Evolutionary conservation across 2,329 filamentous ascomycete species (phyloP).

Genomic region (Diaporthe humulicola): DNA sequence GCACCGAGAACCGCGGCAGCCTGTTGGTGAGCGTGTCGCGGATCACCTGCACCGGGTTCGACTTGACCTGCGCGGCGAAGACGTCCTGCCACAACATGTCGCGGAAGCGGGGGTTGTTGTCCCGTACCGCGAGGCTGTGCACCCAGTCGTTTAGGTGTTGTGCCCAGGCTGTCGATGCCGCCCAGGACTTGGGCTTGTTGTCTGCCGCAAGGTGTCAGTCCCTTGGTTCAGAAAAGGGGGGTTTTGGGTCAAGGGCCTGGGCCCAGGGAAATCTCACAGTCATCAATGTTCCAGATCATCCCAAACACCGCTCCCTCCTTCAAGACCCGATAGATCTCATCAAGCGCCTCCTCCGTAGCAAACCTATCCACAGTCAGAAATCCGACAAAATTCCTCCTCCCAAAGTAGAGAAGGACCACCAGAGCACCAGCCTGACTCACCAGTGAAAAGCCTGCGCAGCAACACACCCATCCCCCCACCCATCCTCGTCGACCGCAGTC

Average conservation of each 20-base stretch:
- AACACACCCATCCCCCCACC: conserved; percentile 74
- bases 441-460: conserved; percentile 76
- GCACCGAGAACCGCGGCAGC: conserved; percentile 68
- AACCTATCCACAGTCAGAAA: conserved; percentile 65
- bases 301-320: conserved; percentile 72
- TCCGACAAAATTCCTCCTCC: neutral
- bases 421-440: conserved; percentile 52
- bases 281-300: conserved; percentile 81
- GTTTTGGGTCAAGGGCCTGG: neutral
- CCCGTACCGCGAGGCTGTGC: conserved; percentile 60
- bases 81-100: conserved; percentile 73
- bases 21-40: conserved; percentile 55
- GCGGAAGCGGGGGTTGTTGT: conserved; percentile 75
- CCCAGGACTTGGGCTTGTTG: conserved; percentile 72
- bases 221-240: neutral
- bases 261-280: conserved; percentile 57
- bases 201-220: conserved; percentile 57
- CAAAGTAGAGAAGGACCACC: neutral
- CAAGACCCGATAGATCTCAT: conserved; percentile 76
- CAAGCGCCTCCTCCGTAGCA: conserved; percentile 71
- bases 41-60: conserved; percentile 65
- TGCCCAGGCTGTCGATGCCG: conserved; percentile 72
- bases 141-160: conserved; percentile 71
- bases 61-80: conserved; percentile 71
- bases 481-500: conserved; percentile 56